phyloP scores from a whole-genome alignment of 1,284 basidiomycete species.

The Ganoderma meredithae region DNA sequence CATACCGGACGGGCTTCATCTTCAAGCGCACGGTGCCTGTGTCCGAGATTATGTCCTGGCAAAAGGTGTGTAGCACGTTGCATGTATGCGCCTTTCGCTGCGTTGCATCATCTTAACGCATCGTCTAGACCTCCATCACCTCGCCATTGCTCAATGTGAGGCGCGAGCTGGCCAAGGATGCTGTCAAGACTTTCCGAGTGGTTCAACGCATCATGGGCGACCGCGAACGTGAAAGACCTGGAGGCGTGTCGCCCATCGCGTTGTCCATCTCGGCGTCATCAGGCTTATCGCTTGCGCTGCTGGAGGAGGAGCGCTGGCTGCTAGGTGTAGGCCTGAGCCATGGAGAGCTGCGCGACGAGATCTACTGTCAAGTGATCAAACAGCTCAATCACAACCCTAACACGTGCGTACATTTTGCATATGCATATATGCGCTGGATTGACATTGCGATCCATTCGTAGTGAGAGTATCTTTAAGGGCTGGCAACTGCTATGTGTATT shows the following conservation, averaged over 20 bases:
- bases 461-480: constrained; percentile 86
- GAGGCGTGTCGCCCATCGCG: constrained; percentile 46
- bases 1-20: constrained; percentile 84
- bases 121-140: constrained; percentile 62
- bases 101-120: constrained; percentile 11
- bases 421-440: not conserved
- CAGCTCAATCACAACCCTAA: constrained; percentile 86
- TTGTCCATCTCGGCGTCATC: constrained; percentile 61
- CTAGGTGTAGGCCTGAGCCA: constrained; percentile 79
- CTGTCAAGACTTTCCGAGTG: constrained; percentile 86
- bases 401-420: constrained; percentile 57
- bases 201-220: constrained; percentile 94
- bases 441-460: constrained; percentile 38
- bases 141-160: constrained; percentile 75
- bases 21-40: constrained; percentile 83
- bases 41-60: constrained; percentile 89
- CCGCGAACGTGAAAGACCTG: constrained; percentile 68
- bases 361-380: constrained; percentile 92
- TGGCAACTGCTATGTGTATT: constrained; percentile 93
- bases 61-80: constrained; percentile 61
- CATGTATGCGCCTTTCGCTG: not conserved
- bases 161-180: constrained; percentile 73
- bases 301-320: constrained; percentile 88
- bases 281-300: constrained; percentile 31
- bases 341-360: constrained; percentile 88